Percentiles rank a stretch among this genome's conserved stretches.
These are phyloP conservation scores for Xylaria sp. DNA, from an alignment of 2,329 filamentous ascomycete genomes.

Conservation along the genomic window DNA sequence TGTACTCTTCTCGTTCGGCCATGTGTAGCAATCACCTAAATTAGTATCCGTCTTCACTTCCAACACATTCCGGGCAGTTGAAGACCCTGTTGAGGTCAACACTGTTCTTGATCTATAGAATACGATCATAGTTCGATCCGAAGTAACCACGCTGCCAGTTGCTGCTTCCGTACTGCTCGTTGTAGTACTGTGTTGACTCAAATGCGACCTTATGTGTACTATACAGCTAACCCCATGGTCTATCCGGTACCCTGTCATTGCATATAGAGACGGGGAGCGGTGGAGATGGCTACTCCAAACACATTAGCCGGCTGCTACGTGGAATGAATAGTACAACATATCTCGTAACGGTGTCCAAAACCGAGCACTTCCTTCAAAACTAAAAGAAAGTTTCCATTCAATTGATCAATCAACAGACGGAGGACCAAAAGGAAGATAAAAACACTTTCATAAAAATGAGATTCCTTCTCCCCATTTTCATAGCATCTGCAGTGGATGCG, in stretches of 20 bases:
- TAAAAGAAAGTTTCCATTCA: too few relatives aligned
- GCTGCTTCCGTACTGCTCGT: conserved; percentile 15
- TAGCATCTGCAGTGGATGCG: conserved; percentile 20
- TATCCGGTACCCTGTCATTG: background rate
- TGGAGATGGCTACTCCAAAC: conserved; percentile 2
- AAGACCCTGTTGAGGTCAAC: conserved; percentile 22
- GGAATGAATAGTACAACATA: background rate
- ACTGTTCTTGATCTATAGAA: conserved; percentile 23
- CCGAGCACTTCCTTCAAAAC: background rate
- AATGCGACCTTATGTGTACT: background rate
- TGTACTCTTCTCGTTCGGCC: too few relatives aligned
- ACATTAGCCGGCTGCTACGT: conserved; percentile 23
- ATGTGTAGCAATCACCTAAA: too few relatives aligned
- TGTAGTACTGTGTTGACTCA: conserved; percentile 14
- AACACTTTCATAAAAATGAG: conserved; percentile 13
- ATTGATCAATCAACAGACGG: background rate
- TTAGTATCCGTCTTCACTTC: conserved; percentile 26
- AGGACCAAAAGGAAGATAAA: background rate
- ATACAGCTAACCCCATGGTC: background rate
- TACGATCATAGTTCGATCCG: conserved; percentile 19
- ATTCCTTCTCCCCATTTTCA: background rate
- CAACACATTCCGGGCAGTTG: conserved; percentile 19
- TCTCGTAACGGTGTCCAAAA: background rate
- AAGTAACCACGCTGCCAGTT: conserved; percentile 19
- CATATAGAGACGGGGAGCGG: background rate